phyloP scores from a whole-genome alignment of 345 rosid species.

The rapeseed (Brassica napus) region Da-Ae NC_063440.1:14044001-14044500 shows the following conservation, averaged over 20 bases:
- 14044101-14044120: background rate
- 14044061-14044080: background rate
- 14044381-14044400: background rate
- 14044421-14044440: background rate
- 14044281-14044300: background rate
- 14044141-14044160: conserved; percentile 15
- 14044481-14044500: background rate
- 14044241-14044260: no score
- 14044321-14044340: background rate
- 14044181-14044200: background rate
- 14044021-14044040: background rate
- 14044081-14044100: background rate
- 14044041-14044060: background rate
- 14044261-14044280: background rate
- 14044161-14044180: background rate
- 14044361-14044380: background rate
- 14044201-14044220: background rate
- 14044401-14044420: background rate
- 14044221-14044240: background rate
- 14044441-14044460: background rate
- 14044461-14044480: conserved; percentile 20
- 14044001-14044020: conserved; percentile 21
- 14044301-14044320: background rate
- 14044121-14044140: background rate
- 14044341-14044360: background rate